These are phyloP conservation scores for Trichoderma sp. DNA, from an alignment of 2,329 filamentous ascomycete species.

Conservation along the genomic window DNA sequence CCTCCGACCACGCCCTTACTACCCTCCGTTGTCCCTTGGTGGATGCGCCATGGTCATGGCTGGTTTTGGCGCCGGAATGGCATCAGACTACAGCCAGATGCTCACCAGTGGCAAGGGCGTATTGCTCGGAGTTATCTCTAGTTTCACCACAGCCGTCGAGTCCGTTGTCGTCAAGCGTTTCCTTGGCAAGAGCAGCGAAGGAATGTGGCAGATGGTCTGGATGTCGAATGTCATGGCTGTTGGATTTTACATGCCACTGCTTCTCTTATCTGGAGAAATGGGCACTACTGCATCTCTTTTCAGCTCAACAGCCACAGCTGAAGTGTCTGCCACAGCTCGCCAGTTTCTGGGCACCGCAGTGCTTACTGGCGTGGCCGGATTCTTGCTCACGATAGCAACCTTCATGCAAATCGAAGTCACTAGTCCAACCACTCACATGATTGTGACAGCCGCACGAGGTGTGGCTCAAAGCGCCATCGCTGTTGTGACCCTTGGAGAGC, in stretches of 20 bases:
- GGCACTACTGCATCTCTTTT: not conserved
- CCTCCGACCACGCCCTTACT: conserved; percentile 15
- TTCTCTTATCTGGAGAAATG: not conserved
- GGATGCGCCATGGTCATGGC: conserved; percentile 15
- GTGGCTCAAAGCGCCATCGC: conserved; percentile 10
- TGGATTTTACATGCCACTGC: not conserved
- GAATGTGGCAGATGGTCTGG: conserved; percentile 20
- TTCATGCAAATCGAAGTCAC: conserved; percentile 17
- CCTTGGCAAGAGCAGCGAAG: conserved; percentile 9
- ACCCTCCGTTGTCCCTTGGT: not conserved
- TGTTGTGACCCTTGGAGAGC: not conserved
- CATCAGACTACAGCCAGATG: conserved; percentile 14
- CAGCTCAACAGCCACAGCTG: not conserved
- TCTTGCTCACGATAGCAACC: conserved; percentile 10
- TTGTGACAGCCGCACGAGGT: conserved; percentile 14
- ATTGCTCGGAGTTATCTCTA: conserved; percentile 10
- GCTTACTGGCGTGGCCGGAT: conserved; percentile 9
- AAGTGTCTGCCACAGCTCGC: not conserved
- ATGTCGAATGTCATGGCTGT: conserved; percentile 18
- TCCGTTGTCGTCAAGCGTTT: conserved; percentile 12
- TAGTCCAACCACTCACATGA: conserved; percentile 16
- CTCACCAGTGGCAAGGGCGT: conserved; percentile 12
- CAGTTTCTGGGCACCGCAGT: conserved; percentile 6
- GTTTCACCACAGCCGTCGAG: conserved; percentile 12
- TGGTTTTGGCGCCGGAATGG: conserved; percentile 15